Base-by-base conservation (phyloP, 2,329 filamentous ascomycete genomes). In the Ascochyta fabae region DNA sequence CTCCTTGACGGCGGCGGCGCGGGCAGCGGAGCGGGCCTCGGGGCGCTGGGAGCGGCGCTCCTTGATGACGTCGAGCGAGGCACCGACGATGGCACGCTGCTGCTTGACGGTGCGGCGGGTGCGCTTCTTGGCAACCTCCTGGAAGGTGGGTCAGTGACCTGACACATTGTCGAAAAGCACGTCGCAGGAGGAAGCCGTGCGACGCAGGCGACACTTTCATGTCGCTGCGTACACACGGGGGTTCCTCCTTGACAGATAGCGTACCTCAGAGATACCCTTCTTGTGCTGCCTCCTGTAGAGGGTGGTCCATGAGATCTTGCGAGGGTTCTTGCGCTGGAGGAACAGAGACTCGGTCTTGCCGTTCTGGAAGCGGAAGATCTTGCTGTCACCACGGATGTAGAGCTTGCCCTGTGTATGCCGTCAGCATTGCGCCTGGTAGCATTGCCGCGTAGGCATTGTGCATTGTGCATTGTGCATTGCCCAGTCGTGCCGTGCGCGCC, bases 301-400 rank as follows among this genome's bases (percentile, higher is more conserved):
- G 76, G 93, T 89, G 71, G 95, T 99, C 95, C 95, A 99, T 73
- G 94, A 89, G 82, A 99, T 98, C 81, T 94, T 92, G 83, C 95
- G 94, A 80, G 95, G 95, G 89, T 99, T 99, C 92, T 99, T 99
- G 87, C 95, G 94, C 88, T 99, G 95, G 75, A 98, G 91, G 89
- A 99, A 99, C 72, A 99, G 91, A 72, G 92, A 96, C 86, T 99
- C 95, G 83, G 92, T 94, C 86, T 99, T 99, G 86, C 95, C 92
- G 84, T 96, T 97, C 84, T 96, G 92, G 91, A 99, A 99, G 80
- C 95, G 93, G 91, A 99, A 99, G 87, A 98, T 88, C 88, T 98
- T 99, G 92, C 91, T 96, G 88, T 99, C 95, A 80, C 94, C 93
- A 83, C 95, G 92, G 87, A 99, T 86, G 86, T 94, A 99, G 85